phyloP scores from a whole-genome alignment of 176 grass and related monocot species.

The Bothriochloa decipiens region DNA sequence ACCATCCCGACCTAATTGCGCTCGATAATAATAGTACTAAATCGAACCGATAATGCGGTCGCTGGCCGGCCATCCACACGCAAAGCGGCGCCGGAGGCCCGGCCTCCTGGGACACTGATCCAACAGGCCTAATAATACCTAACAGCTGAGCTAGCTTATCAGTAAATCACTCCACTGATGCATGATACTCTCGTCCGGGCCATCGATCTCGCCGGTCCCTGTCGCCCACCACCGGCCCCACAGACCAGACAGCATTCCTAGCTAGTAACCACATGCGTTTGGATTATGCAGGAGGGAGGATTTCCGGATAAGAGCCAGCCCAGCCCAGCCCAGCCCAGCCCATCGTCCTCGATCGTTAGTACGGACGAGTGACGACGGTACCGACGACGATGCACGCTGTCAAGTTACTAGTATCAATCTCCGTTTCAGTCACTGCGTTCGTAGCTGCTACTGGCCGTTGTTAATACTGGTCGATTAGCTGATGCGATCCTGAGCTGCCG shows the following conservation, averaged over 20 bases:
- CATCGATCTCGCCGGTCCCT: conserved; percentile 14
- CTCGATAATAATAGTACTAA: background rate
- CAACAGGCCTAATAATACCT: background rate
- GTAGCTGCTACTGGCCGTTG: too few relatives aligned
- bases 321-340: too few relatives aligned
- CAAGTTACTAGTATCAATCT: background rate
- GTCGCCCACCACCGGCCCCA: conserved; percentile 34
- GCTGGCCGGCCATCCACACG: background rate
- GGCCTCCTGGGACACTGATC: background rate
- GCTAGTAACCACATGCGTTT: conserved; percentile 23
- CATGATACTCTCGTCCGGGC: background rate
- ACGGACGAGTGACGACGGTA: background rate
- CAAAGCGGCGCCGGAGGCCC: background rate
- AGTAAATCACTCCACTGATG: background rate
- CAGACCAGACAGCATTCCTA: background rate
- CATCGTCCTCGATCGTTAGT: background rate
- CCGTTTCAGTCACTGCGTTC: background rate
- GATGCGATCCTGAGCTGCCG: background rate
- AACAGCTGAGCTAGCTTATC: background rate
- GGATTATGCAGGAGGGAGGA: conserved; percentile 6
- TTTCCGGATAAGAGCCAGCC: conserved; percentile 23
- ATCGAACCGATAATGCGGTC: background rate
- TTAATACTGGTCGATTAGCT: background rate
- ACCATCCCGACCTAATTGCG: conserved; percentile 15
- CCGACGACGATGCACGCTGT: background rate